phyloP scores from a whole-genome alignment of 768 basidiomycete species.

The Auriculariales sp. region DNA sequence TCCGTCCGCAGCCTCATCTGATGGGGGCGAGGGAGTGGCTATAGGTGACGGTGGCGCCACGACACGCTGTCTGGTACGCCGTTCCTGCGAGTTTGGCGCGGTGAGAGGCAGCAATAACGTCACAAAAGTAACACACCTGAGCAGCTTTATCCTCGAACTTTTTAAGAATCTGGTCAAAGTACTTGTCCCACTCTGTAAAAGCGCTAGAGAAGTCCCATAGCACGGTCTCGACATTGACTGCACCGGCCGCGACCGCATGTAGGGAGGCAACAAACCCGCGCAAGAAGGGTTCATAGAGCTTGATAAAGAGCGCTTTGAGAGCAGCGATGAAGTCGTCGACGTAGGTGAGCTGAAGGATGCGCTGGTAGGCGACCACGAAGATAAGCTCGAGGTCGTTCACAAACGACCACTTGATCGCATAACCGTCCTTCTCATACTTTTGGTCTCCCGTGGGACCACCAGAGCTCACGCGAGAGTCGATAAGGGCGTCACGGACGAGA shows the following conservation, averaged over 20 bases:
- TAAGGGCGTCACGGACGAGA: constrained; percentile 79
- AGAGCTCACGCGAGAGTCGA: constrained; percentile 30
- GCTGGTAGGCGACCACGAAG: constrained; percentile 95
- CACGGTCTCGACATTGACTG: constrained; percentile 18
- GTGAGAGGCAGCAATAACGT: background rate
- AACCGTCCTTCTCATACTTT: constrained; percentile 87
- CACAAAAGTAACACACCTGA: constrained; percentile 28
- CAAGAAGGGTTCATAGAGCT: constrained; percentile 75
- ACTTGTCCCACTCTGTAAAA: constrained; percentile 66
- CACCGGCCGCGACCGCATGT: constrained; percentile 41
- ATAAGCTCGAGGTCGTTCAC: constrained; percentile 93
- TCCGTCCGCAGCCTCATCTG: background rate
- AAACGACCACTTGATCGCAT: constrained; percentile 87
- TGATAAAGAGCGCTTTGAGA: constrained; percentile 73
- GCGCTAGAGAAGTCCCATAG: constrained; percentile 58
- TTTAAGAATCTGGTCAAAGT: constrained; percentile 64
- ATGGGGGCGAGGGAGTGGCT: background rate
- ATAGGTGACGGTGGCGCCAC: background rate
- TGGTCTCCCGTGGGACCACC: constrained; percentile 69
- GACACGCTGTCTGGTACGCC: constrained; percentile 46
- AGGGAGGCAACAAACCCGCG: constrained; percentile 72
- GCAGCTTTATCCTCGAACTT: constrained; percentile 64
- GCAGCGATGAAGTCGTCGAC: constrained; percentile 75
- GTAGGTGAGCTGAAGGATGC: constrained; percentile 88
- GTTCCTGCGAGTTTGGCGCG: constrained; percentile 33